Base-by-base conservation (phyloP, 345 rosid species). In the Populus deltoides region DNA sequence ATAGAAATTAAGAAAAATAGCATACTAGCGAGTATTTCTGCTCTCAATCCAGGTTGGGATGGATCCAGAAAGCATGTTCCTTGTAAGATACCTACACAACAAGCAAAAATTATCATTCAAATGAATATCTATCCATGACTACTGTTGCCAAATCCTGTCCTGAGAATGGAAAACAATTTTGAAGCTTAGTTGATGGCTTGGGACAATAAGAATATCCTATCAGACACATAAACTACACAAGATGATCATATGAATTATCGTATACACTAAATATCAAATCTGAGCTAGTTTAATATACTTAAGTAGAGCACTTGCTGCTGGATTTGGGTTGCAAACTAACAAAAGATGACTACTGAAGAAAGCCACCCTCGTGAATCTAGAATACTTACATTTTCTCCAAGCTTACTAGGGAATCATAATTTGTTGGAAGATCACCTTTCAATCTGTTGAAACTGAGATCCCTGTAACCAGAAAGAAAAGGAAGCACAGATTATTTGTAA, bases 401-500 rank as follows among this genome's bases (percentile, higher is more conserved):
- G 7, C n/a, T 8, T n/a, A 13, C 0, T 33, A 45, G 55, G 27
- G 70, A 38, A 0, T 71, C 66, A 22, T 12, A 63, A 15, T 33
- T 71, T 13, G 25, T 16, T 7, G 76, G 36, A 71, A 78, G 75
- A n/a, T 63, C 5, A 71, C 80, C 75, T 18, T 25, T 22, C 16
- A 78, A 31, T n/a, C 49, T 71, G 35, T 78, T 78, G 75, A 78
- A 78, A 71, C 68, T 45, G 25, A 71, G 61, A 39, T 78, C 80
- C 49, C 75, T 78, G 67, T 27, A 61, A 8, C 8, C 8, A 18
- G 51, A 49, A 7, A 4, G 13, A 57, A n/a, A 24, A 1, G 22
- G 2, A 51, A 51, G n/a, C 22, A 17, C 3, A 51, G 22, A 51
- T 51, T 51, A 16, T 51, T 51, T 16, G 22, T 51, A 51, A 4